These are phyloP conservation scores for Penicillium subrubescens DNA, from an alignment of 495 filamentous ascomycete species.

Conservation along the genomic window DNA sequence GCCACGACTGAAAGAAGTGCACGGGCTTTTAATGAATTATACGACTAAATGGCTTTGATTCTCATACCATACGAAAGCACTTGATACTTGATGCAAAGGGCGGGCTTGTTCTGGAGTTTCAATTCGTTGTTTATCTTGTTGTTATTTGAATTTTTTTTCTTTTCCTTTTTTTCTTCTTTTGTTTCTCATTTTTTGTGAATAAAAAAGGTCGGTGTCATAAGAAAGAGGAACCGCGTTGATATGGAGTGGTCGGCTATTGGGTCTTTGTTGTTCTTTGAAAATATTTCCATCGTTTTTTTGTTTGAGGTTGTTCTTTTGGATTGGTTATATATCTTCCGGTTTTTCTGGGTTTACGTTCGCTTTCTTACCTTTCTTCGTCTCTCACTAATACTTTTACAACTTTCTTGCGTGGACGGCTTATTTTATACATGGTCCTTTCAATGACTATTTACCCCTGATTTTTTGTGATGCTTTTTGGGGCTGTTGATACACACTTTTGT, in stretches of 20 bases:
- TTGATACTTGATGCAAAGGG: constrained; percentile 14
- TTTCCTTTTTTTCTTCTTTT: constrained; percentile 1
- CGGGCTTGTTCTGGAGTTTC: constrained; percentile 28
- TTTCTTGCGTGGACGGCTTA: neutral
- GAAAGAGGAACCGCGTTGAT: constrained; percentile 16
- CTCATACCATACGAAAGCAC: constrained; percentile 18
- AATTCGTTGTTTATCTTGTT: constrained; percentile 10
- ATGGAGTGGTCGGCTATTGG: constrained; percentile 10
- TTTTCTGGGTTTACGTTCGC: constrained; percentile 1
- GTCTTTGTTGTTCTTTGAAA: constrained; percentile 13
- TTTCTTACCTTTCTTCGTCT: constrained; percentile 17
- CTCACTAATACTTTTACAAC: constrained; percentile 16
- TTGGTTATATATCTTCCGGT: constrained; percentile 4
- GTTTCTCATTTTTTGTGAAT: constrained; percentile 10
- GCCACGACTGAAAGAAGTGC: constrained; percentile 8
- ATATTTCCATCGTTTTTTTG: constrained; percentile 4
- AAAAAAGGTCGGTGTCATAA: constrained; percentile 23
- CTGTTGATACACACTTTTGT: constrained; percentile 22
- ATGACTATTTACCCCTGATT: neutral
- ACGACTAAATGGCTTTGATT: constrained; percentile 32
- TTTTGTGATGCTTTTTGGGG: constrained; percentile 6
- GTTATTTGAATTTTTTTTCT: constrained; percentile 1
- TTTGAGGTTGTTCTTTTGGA: neutral
- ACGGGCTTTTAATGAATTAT: constrained; percentile 25
- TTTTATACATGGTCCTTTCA: constrained; percentile 22